Evolutionary conservation across 2,329 filamentous ascomycete genomes (phyloP).

Genomic region (Colletotrichum sp.): DNA sequence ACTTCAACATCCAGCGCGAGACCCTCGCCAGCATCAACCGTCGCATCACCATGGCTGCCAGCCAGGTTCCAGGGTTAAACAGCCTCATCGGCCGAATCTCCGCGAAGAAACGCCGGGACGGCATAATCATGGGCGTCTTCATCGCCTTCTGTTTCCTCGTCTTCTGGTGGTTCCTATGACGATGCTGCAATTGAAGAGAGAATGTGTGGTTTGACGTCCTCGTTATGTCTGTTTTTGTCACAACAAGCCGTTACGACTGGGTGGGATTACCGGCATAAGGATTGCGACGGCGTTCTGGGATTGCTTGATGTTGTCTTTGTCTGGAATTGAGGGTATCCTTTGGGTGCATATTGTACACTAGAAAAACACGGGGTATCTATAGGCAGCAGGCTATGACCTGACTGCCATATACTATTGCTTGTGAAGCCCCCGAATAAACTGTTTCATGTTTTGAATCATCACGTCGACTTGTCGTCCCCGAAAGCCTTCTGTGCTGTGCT

Average conservation of each 20-base stretch:
- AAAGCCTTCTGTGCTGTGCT: not conserved
- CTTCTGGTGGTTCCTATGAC: slow-evolving; percentile 77
- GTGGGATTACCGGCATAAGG: slow-evolving; percentile 19
- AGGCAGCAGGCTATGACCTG: not conserved
- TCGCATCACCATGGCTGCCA: slow-evolving; percentile 86
- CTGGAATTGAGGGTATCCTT: slow-evolving; percentile 19
- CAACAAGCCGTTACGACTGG: slow-evolving; percentile 17
- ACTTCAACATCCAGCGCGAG: slow-evolving; percentile 85
- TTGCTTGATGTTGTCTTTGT: not conserved
- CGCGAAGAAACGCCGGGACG: slow-evolving; percentile 92
- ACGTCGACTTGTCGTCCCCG: not conserved
- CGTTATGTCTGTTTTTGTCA: slow-evolving; percentile 8
- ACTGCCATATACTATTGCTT: not conserved
- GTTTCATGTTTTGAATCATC: not conserved
- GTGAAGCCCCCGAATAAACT: not conserved
- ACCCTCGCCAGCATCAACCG: slow-evolving; percentile 88
- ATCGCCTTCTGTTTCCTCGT: slow-evolving; percentile 91
- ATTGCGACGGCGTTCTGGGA: slow-evolving; percentile 21
- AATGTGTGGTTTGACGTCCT: not conserved
- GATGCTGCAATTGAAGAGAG: slow-evolving; percentile 25
- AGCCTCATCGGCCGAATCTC: slow-evolving; percentile 91
- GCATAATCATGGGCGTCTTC: slow-evolving; percentile 89
- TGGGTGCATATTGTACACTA: slow-evolving; percentile 21
- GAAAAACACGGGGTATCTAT: slow-evolving; percentile 18
- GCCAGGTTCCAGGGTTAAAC: slow-evolving; percentile 92